Evolutionary conservation across 805 yeast genomes (phyloP).

Genomic region (Ogataea dorogensis): DNA sequence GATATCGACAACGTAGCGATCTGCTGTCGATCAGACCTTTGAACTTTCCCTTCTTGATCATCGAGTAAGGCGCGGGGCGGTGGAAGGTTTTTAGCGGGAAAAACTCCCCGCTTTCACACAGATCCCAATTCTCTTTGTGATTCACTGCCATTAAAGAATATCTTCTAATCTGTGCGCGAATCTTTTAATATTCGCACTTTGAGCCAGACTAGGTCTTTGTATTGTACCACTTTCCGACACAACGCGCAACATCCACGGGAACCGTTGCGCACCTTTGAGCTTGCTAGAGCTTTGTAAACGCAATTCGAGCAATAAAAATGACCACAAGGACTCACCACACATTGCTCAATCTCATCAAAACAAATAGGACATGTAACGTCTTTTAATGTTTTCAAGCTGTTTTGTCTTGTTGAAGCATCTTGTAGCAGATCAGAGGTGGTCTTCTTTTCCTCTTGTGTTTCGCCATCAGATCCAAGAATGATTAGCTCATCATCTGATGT

Average conservation of each 20-base stretch:
- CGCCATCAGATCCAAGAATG: conserved; percentile 36
- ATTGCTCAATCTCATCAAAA: conserved; percentile 48
- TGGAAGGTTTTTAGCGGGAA: conserved; percentile 2
- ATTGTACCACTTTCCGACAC: conserved; percentile 32
- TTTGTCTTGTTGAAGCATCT: conserved; percentile 22
- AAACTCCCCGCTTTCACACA: neutral
- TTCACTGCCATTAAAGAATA: conserved; percentile 4
- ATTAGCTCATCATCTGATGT: conserved; percentile 29
- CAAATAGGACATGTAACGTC: conserved; percentile 53
- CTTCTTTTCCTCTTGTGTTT: conserved; percentile 30
- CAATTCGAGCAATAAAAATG: conserved; percentile 57
- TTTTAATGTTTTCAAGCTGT: conserved; percentile 30
- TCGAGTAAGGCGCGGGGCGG: conserved; percentile 7
- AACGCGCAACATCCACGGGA: conserved; percentile 34
- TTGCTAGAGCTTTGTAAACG: conserved; percentile 47
- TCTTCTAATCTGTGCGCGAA: conserved; percentile 9
- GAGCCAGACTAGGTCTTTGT: conserved; percentile 34
- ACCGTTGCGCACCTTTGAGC: conserved; percentile 35
- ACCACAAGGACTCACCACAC: conserved; percentile 55
- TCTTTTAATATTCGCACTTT: conserved; percentile 22
- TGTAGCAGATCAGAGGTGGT: conserved; percentile 36
- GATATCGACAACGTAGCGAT: conserved; percentile 21
- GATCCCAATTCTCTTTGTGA: conserved; percentile 13
- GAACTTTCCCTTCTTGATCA: conserved; percentile 23
- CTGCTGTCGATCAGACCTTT: conserved; percentile 22